A percentile compares a stretch with the other conserved stretches of the same genome.
Evolutionary conservation across 2,329 filamentous ascomycete species (phyloP).

Genomic region (Rhinocladiella similis): DNA sequence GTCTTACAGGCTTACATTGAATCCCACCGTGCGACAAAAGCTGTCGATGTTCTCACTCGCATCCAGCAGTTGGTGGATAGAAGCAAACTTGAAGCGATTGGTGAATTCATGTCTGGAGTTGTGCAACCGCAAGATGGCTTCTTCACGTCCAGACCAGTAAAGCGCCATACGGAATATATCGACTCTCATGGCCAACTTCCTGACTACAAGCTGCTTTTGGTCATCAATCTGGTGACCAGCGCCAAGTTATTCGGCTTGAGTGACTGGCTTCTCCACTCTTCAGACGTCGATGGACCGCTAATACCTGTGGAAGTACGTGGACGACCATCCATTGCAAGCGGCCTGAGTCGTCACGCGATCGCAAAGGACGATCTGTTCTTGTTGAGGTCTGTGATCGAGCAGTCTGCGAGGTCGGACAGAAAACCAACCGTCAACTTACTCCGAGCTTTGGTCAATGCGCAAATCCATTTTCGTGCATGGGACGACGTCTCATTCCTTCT

Average conservation of each 20-base stretch:
- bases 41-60: conserved; percentile 25
- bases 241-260: conserved; percentile 51
- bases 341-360: conserved; percentile 56
- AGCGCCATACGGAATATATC: conserved; percentile 18
- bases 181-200: conserved; percentile 30
- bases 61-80: conserved; percentile 44
- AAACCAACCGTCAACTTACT: conserved; percentile 24
- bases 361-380: conserved; percentile 44
- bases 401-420: neutral
- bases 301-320: conserved; percentile 48
- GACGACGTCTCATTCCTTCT: conserved; percentile 12
- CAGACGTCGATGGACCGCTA: conserved; percentile 56
- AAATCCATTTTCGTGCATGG: conserved; percentile 21
- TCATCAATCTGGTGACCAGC: conserved; percentile 53
- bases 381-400: conserved; percentile 9
- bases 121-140: conserved; percentile 9
- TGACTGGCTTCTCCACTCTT: conserved; percentile 53
- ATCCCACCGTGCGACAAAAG: conserved; percentile 19
- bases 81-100: conserved; percentile 34
- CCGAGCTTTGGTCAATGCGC: conserved; percentile 19
- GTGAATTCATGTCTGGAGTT: conserved; percentile 19
- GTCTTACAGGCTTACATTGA: conserved; percentile 40
- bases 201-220: conserved; percentile 41
- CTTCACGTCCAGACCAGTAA: conserved; percentile 12
- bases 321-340: conserved; percentile 50